These are phyloP conservation scores for Didymella exigua DNA, from an alignment of 2,329 filamentous ascomycete genomes.

Conservation along the genomic window DNA sequence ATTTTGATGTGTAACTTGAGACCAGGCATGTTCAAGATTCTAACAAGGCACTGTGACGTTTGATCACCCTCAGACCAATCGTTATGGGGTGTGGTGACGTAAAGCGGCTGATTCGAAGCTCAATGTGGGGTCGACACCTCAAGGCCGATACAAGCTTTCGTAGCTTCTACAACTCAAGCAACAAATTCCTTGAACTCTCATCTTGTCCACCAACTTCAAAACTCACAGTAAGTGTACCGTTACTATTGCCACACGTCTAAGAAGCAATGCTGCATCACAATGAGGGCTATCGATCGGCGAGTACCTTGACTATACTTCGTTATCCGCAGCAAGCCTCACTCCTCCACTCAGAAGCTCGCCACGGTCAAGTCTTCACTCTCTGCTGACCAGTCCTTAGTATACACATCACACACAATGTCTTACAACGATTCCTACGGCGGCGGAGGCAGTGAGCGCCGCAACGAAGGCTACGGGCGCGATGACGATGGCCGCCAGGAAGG, in stretches of 20 bases:
- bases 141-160: neutral
- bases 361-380: neutral
- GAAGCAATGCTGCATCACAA: neutral
- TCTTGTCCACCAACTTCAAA: too few species aligned
- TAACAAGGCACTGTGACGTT: constrained; percentile 19
- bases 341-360: neutral
- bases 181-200: neutral
- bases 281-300: neutral
- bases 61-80: constrained; percentile 1
- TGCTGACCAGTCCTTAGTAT: neutral
- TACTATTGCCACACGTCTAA: neutral
- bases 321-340: neutral
- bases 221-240: neutral
- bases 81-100: neutral
- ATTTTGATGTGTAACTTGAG: neutral
- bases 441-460: constrained; percentile 20
- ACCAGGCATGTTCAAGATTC: neutral
- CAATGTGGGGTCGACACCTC: constrained; percentile 17
- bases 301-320: neutral
- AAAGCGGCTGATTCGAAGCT: constrained; percentile 7
- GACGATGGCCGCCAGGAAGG: constrained; percentile 18
- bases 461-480: constrained; percentile 21
- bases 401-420: constrained; percentile 22
- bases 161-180: neutral
- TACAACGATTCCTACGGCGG: constrained; percentile 33